Conservation (phyloP, 2,329 filamentous ascomycete species). For the Aspergillus brasiliensis region DNA sequence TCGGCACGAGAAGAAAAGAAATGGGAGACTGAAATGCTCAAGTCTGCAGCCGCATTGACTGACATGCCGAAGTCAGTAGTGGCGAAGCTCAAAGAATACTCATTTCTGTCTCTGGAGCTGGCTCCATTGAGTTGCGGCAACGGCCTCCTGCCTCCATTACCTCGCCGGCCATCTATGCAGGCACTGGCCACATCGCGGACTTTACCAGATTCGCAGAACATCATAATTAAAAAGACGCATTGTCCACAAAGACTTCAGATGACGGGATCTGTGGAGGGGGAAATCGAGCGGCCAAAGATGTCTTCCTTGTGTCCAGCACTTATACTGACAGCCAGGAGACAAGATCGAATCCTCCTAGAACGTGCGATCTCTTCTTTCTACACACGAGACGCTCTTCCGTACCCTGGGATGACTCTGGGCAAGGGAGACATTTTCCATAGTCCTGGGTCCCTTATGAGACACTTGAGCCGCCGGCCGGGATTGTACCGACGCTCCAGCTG, state of each 20-base stretch:
- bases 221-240: constrained; percentile 85
- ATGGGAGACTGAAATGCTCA: constrained; percentile 72
- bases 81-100: constrained; percentile 30
- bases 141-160: constrained; percentile 65
- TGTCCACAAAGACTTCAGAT: constrained; percentile 61
- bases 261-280: constrained; percentile 48
- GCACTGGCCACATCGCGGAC: constrained; percentile 73
- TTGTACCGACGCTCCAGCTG: constrained; percentile 73
- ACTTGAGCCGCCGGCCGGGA: constrained; percentile 76
- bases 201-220: constrained; percentile 68
- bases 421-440: constrained; percentile 71
- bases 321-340: constrained; percentile 71
- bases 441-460: constrained; percentile 80
- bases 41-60: constrained; percentile 53
- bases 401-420: constrained; percentile 74
- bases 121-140: constrained; percentile 75
- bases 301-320: constrained; percentile 69
- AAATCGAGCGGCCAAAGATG: constrained; percentile 78
- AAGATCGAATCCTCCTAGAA: constrained; percentile 78
- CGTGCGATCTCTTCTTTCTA: constrained; percentile 74
- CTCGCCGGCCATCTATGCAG: constrained; percentile 70
- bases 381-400: constrained; percentile 78
- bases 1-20: constrained; percentile 75
- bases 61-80: constrained; percentile 52
- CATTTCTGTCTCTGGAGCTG: constrained; percentile 65